These are phyloP conservation scores for Lantana camara DNA, from an alignment of 257 asterid genomes.

Conservation along the genomic window DNA sequence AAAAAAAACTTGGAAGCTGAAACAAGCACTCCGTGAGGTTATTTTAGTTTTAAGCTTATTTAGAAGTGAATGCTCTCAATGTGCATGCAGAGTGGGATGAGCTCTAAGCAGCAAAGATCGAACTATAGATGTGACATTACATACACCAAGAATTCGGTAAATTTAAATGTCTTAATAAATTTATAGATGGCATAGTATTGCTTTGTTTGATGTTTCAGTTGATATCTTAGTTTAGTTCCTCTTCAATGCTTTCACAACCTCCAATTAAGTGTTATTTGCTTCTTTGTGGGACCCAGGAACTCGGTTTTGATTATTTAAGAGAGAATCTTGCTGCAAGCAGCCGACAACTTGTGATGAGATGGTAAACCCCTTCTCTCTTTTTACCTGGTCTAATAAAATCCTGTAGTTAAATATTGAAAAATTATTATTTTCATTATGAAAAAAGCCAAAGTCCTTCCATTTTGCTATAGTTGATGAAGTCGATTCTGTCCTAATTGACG, in stretches of 20 bases:
- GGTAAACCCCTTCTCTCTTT: slow-evolving; percentile 47
- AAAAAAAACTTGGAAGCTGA: no score
- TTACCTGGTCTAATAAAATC: slow-evolving; percentile 16
- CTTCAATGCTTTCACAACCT: no score
- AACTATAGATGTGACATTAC: slow-evolving; percentile 93
- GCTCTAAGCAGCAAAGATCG: slow-evolving; percentile 59
- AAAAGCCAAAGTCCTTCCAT: slow-evolving; percentile 98
- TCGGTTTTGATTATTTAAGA: slow-evolving; percentile 95
- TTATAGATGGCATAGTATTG: not conserved
- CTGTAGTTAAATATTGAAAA: slow-evolving; percentile 8
- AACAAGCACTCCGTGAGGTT: no score
- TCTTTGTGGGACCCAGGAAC: slow-evolving; percentile 64
- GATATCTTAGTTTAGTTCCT: no score
- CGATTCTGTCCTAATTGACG: slow-evolving; percentile 96
- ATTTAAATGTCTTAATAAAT: slow-evolving; percentile 33
- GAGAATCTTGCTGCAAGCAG: slow-evolving; percentile 81
- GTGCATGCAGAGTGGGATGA: slow-evolving; percentile 76
- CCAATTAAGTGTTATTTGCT: no score
- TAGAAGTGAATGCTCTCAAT: slow-evolving; percentile 26
- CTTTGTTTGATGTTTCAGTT: slow-evolving; percentile 15
- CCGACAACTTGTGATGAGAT: slow-evolving; percentile 93
- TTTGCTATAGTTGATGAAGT: slow-evolving; percentile 97
- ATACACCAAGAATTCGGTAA: slow-evolving; percentile 88
- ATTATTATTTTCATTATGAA: slow-evolving; percentile 26
- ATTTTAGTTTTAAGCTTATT: no score